phyloP scores from a whole-genome alignment of 805 yeast species.

The Hanseniaspora taiwanica region DNA sequence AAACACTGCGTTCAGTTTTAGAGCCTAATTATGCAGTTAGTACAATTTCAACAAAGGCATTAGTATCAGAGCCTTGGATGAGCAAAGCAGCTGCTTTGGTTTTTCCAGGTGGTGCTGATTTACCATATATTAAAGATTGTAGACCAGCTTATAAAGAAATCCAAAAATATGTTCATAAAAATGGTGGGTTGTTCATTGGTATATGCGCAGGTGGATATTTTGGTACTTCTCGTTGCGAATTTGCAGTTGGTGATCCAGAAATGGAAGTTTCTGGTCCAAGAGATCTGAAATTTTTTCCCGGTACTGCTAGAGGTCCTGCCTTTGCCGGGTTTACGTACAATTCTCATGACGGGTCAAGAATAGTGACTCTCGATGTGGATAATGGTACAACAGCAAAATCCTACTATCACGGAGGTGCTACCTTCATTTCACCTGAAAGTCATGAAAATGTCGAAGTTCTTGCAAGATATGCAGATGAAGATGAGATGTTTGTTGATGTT shows the following conservation, averaged over 20 bases:
- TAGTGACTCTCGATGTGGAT: constrained; percentile 34
- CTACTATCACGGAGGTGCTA: constrained; percentile 85
- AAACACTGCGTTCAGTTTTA: constrained; percentile 56
- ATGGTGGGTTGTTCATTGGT: constrained; percentile 78
- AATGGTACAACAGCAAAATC: constrained; percentile 14
- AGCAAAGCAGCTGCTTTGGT: constrained; percentile 66
- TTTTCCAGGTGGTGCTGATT: constrained; percentile 94
- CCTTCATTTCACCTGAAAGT: constrained; percentile 62
- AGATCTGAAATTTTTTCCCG: constrained; percentile 74
- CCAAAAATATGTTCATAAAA: constrained; percentile 49
- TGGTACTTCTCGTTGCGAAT: constrained; percentile 62
- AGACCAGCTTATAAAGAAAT: constrained; percentile 54
- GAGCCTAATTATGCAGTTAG: constrained; percentile 85
- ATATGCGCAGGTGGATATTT: constrained; percentile 95
- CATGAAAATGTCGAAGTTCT: constrained; percentile 52
- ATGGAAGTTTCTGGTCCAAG: constrained; percentile 81
- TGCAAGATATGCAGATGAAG: constrained; percentile 43
- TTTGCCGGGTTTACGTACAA: constrained; percentile 70
- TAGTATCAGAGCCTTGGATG: constrained; percentile 81
- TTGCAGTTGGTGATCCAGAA: constrained; percentile 56
- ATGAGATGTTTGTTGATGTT: constrained; percentile 37
- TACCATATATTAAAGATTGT: constrained; percentile 65
- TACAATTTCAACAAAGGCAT: constrained; percentile 46
- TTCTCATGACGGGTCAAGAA: constrained; percentile 62
- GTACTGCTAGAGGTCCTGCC: constrained; percentile 70